Percentiles rank a stretch among this genome's conserved stretches.
phyloP scores from a whole-genome alignment of 371 early-diverging fungal species.

The Amoeboaphelidium protococcarum region DNA sequence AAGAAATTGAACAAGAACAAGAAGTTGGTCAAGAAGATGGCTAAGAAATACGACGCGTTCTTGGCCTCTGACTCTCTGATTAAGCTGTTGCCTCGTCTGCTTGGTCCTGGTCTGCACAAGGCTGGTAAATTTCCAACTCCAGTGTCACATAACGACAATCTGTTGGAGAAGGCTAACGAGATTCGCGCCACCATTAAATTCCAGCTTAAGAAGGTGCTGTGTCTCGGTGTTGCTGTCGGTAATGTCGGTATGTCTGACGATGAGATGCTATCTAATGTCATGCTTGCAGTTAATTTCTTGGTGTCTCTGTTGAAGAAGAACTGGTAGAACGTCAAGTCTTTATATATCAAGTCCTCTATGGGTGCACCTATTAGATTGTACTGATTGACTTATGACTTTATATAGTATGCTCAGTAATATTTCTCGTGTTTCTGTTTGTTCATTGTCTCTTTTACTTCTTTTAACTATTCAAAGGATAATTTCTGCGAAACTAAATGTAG shows the following conservation, averaged over 20 bases:
- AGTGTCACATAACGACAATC: slow-evolving; percentile 68
- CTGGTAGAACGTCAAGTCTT: slow-evolving; percentile 96
- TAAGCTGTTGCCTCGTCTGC: slow-evolving; percentile 93
- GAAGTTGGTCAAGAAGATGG: slow-evolving; percentile 96
- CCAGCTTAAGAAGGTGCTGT: slow-evolving; percentile 96
- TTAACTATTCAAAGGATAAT: too few species aligned
- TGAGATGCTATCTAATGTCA: slow-evolving; percentile 85
- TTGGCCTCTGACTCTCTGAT: slow-evolving; percentile 88
- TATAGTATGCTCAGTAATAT: too few species aligned
- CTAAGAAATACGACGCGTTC: slow-evolving; percentile 78
- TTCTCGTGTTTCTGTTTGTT: too few species aligned
- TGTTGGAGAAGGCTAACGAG: slow-evolving; percentile 73
- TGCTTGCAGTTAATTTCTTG: slow-evolving; percentile 92
- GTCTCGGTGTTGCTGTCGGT: slow-evolving; percentile 93
- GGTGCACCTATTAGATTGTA: slow-evolving; percentile 44
- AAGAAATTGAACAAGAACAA: slow-evolving; percentile 99
- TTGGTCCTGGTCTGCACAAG: slow-evolving; percentile 90
- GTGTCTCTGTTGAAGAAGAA: slow-evolving; percentile 95
- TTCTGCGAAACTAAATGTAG: too few species aligned
- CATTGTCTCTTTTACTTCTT: too few species aligned
- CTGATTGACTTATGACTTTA: too few species aligned
- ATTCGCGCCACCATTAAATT: slow-evolving; percentile 95
- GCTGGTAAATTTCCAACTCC: slow-evolving; percentile 97
- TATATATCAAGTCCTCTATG: slow-evolving; percentile 95
- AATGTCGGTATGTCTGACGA: slow-evolving; percentile 87